Evolutionary conservation across 129 eudicot genomes (phyloP), one percentile per base, ranked within the genome.

Genomic region (Ambrosia artemisiifolia): DNA sequence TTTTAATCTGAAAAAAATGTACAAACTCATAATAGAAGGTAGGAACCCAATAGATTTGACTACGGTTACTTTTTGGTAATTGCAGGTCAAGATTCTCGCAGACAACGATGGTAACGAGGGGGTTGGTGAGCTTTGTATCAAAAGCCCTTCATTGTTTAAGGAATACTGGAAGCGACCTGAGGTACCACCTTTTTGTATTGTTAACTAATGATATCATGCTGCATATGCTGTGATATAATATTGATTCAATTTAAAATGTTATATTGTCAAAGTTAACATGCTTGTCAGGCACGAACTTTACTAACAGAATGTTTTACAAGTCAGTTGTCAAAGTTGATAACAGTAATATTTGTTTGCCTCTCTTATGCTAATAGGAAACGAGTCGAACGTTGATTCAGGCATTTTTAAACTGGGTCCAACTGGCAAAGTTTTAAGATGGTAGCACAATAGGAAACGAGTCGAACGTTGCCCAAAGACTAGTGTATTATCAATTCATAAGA

Each of bases 151-250:
- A 11, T 65, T 81, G 69, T 95, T 95, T 79, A 88, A 83, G 74
- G 99, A 88, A 83, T 95, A 95, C 73, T 95, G 99, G 97, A 95
- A 90, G 69, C 90, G 90, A 20, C 96, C 97, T 9, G 82, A 95
- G 96, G 99, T 86, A 83, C 36, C 33, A 46, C 44, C 19, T 60
- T 11, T 20, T 60, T 46, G 7, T 61, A n/a, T n/a, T 3, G n/a
- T 24, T 24, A 61, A 61, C 17, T 59, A 24, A 24, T 44, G 63
- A 50, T 69, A 50, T 67, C 36, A n/a, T 8, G 44, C 35, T n/a
- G 48, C 44, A 17, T 50, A 10, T 70, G 24, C 36, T 54, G 17
- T 70, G 6, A 14, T 70, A 4, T 16, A 36, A 53, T 51, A 4
- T 0, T 19, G 47, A 70, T 10, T 53, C 6, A 50, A 48, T n/a